These are phyloP conservation scores for Fusarium cicatricum DNA, from an alignment of 2,329 filamentous ascomycete species.

Conservation along the genomic window DNA sequence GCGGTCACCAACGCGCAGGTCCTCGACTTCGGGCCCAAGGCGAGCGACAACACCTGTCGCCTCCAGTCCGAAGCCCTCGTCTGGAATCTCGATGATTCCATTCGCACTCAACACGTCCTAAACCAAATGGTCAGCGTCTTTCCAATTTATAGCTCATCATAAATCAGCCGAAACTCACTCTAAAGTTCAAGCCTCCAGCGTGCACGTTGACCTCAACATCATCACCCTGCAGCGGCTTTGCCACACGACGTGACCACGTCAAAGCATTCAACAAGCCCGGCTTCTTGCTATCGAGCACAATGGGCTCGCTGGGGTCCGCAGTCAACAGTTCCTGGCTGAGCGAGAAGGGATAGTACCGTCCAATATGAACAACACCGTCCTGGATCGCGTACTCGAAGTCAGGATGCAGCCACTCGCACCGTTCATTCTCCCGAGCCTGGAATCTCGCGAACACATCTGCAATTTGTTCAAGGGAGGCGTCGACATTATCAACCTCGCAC, in stretches of 20 bases:
- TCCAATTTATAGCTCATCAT: too few relatives aligned
- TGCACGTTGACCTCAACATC: slow-evolving; percentile 47
- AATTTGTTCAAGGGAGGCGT: slow-evolving; percentile 8
- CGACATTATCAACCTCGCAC: slow-evolving; percentile 40
- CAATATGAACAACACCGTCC: slow-evolving; percentile 39
- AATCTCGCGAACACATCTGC: slow-evolving; percentile 36
- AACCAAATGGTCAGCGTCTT: slow-evolving; percentile 9
- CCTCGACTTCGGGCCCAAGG: slow-evolving; percentile 38
- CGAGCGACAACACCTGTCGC: slow-evolving; percentile 43
- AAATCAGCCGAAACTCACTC: slow-evolving; percentile 7
- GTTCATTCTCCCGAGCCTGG: slow-evolving; percentile 19
- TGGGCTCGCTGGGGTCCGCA: neutral
- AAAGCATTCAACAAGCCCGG: slow-evolving; percentile 35
- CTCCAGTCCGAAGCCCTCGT: slow-evolving; percentile 42
- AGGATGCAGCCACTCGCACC: slow-evolving; percentile 32
- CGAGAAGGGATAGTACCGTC: slow-evolving; percentile 40
- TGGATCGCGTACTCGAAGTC: slow-evolving; percentile 47
- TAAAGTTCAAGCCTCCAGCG: slow-evolving; percentile 32
- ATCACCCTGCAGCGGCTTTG: slow-evolving; percentile 14
- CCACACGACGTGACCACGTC: slow-evolving; percentile 20
- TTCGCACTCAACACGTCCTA: slow-evolving; percentile 51
- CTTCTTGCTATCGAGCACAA: slow-evolving; percentile 15
- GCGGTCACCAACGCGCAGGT: slow-evolving; percentile 46
- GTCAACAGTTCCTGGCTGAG: slow-evolving; percentile 31
- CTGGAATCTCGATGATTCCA: slow-evolving; percentile 38